These are phyloP conservation scores for Cordia subcordata DNA, from an alignment of 257 asterid species.

Conservation along the genomic window DNA sequence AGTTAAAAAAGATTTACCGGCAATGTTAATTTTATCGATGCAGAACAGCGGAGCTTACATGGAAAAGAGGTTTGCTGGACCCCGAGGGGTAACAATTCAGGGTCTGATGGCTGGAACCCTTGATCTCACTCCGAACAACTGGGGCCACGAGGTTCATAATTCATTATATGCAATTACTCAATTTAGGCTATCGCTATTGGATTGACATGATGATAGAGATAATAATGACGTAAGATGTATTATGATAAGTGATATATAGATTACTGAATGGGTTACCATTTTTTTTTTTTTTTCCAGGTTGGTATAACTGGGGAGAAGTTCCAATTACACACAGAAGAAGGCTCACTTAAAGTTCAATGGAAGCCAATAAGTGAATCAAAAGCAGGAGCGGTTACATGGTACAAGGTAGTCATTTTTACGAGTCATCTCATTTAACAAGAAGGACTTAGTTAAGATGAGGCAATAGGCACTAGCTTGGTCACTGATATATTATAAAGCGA, in stretches of 20 bases:
- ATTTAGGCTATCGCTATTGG: too few species aligned
- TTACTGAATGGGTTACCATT: too few species aligned
- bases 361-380: constrained; percentile 11
- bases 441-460: too few species aligned
- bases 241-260: neutral
- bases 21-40: neutral
- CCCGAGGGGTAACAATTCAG: constrained; percentile 44
- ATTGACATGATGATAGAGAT: too few species aligned
- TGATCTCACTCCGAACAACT: constrained; percentile 47
- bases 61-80: constrained; percentile 83
- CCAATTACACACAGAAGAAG: constrained; percentile 43
- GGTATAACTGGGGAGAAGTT: constrained; percentile 45
- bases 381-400: constrained; percentile 60
- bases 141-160: constrained; percentile 48
- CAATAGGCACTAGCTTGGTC: too few species aligned
- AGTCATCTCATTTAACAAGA: neutral
- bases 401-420: constrained; percentile 43
- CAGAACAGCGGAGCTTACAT: constrained; percentile 82
- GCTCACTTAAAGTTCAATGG: constrained; percentile 56
- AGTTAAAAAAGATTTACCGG: neutral
- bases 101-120: constrained; percentile 76
- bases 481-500: too few species aligned
- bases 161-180: neutral
- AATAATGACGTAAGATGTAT: too few species aligned
- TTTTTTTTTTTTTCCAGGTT: too few species aligned